Conservation (phyloP, 2,329 filamentous ascomycete species). For the Diaporthe longicolla region DNA sequence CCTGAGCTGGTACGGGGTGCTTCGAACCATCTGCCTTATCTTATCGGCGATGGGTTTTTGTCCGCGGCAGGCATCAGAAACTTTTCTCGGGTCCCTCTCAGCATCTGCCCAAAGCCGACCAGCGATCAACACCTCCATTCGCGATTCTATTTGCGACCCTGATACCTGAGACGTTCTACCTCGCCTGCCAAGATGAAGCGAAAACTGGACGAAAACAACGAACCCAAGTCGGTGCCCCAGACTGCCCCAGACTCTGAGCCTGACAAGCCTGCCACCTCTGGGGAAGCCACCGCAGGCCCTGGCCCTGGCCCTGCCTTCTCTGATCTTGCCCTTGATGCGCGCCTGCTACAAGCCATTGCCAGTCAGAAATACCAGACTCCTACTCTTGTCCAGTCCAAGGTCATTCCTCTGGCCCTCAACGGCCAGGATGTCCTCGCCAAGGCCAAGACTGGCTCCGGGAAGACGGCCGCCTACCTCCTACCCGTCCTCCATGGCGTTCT, state of each 20-base stretch:
- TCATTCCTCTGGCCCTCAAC: slow-evolving; percentile 88
- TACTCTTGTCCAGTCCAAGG: slow-evolving; percentile 88
- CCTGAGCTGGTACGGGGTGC: background rate
- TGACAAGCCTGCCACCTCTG: slow-evolving; percentile 45
- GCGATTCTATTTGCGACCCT: slow-evolving; percentile 34
- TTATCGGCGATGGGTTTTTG: slow-evolving; percentile 11
- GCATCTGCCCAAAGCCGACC: slow-evolving; percentile 5
- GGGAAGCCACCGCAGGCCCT: slow-evolving; percentile 50
- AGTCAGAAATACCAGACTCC: slow-evolving; percentile 88
- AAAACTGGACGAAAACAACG: slow-evolving; percentile 71
- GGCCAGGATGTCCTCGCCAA: slow-evolving; percentile 93
- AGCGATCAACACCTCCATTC: slow-evolving; percentile 10
- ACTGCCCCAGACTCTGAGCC: slow-evolving; percentile 47
- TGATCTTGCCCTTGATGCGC: slow-evolving; percentile 83
- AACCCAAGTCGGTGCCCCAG: slow-evolving; percentile 57
- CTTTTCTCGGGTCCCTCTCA: slow-evolving; percentile 20
- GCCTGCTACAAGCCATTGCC: slow-evolving; percentile 87
- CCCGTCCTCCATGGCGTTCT: slow-evolving; percentile 90
- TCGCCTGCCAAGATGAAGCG: slow-evolving; percentile 65
- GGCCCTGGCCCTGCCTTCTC: slow-evolving; percentile 72
- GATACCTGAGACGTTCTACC: slow-evolving; percentile 9
- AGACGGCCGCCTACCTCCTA: slow-evolving; percentile 95
- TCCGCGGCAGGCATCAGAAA: slow-evolving; percentile 39
- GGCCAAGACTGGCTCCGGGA: slow-evolving; percentile 95
- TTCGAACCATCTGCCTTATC: slow-evolving; percentile 13